Base-by-base conservation (phyloP, 1,284 basidiomycete genomes). In the Ganoderma multipileum region DNA sequence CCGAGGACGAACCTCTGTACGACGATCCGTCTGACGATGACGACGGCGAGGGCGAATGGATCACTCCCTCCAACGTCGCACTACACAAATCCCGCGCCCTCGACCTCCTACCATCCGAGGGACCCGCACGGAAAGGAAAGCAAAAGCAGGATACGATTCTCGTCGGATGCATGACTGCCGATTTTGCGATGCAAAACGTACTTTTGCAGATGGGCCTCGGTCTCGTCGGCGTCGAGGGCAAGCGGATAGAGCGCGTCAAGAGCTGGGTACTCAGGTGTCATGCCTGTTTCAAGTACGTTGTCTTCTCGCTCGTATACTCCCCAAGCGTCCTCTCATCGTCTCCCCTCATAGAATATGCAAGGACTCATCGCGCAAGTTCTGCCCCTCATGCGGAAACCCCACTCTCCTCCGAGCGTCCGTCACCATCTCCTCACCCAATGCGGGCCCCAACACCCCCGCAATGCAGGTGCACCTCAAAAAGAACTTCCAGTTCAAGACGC, bases 151-250 rank as follows among this genome's bases (percentile, higher is more conserved):
- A 87, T 67, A 73, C 80, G 12, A 82, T 94, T 65, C 83, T 83
- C 66, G 90, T 89, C 2, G 96, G 95, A 20, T 97, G 96, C 79
- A 96, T 99, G 94, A 99, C 98, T 1, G 95, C 95, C 47, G 98
- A 99, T 87, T 99, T 96, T 81, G 98, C 98, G 18, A 98, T 99
- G 89, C 98, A 99, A 82, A 99, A 99, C 78, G 96, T 99, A 16
- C 82, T 98, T 68, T 82, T 99, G 64, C 97, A 98, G 79, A 98
- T 99, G 94, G 94, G 95, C 0, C 82, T 99, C 66, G 93, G 91
- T 71, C 85, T 99, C 36, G 91, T 99, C n/a, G 93, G 96, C 18
- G 88, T 94, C 23, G 95, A 97, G 74, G 98, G 98, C 9, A 95
- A 93, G 82, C 87, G 91, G 74, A 97, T 99, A 71, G 88, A 93